Evolutionary conservation across 352 stramenopile species (phyloP), one percentile per base, ranked within the genome.

Genomic region (Hyphochytrium catenoides): DNA sequence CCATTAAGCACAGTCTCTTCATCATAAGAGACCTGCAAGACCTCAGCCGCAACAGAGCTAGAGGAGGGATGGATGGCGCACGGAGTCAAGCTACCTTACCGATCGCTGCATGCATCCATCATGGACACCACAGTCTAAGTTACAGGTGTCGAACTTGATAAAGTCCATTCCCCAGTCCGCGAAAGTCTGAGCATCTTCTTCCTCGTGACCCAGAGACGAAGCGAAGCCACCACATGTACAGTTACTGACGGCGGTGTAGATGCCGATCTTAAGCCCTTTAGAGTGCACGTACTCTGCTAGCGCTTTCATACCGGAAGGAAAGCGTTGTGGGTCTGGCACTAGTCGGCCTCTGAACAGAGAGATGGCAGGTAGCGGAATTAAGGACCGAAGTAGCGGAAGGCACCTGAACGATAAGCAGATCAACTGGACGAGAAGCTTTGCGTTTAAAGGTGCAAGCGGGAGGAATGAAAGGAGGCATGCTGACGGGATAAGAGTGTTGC

Each of bases 101-200:
- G 16, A 17, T 44, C n/a, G 31, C 37, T 11, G 17, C 31, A 44
- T 44, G 9, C 12, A 27, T 35, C 15, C 12, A 14, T 17, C 11
- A 41, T 29, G 18, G 15, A 17, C n/a, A 43, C 11, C 6, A 30
- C 26, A 14, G 22, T 51, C 41, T 17, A 22, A 41, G 17, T 49
- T 54, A 43, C 59, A 71, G 28, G 53, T 48, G 37, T 71, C 59
- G 17, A 59, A 47, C 39, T 71, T 71, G 6, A 71, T 17, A 28
- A 53, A 64, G 36, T 68, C 56, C 23, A 66, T 38, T 6, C 44
- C 51, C 51, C 51, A 65, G 12, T 34, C 34, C 4, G 43, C 51
- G 37, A 59, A 69, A 16, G 34, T 54, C 36, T 32, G 15, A 8
- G 54, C 54, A 47, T 71, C 56, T 6, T 37, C 7, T 16, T 18